Evolutionary conservation across 768 basidiomycete species (phyloP), one percentile per base, ranked within the genome.

Genomic region (Suillus luteus): DNA sequence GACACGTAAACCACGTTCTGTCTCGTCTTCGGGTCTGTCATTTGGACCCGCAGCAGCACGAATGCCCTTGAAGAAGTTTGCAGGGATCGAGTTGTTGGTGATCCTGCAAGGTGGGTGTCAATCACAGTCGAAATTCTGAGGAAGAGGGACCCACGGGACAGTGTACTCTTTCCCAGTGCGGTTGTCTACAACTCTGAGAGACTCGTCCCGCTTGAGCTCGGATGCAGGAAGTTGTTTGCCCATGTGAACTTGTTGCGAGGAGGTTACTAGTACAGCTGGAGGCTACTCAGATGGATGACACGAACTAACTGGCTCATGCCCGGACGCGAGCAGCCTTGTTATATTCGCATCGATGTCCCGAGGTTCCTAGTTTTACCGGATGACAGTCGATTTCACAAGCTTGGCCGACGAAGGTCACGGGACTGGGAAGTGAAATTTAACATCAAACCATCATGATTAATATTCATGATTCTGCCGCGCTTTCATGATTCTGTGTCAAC

Each of bases 21-120:
- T 89, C 78, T 93, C 91, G 74, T 93, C 89, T 82, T 95, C 92
- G 64, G 85, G 84, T 38, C 89, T 81, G 73, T 92, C 91, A 1
- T 83, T 84, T 35, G 81, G 74, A 43, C 81, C 81, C 40, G 76
- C 69, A 1, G 86, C 78, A 0, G 92, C 89, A 41, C 82, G 82
- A 68, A 95, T 86, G 40, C 75, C 76, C 79, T 93, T 94, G 84
- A 96, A 95, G 17, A 87, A 87, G 1, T 90, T 89, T 0, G 93
- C 93, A 27, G 85, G 78, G 33, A 96, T 82, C 41, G 89, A 85
- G 74, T 95, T 96, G 75, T 95, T 85, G 35, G 78, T 79, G 67
- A 96, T 94, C 6, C 93, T 95, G 66, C 14, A 66, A 11, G 10
- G 37, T 27, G 55, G 10, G 37, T 27, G 55, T 57, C 24, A 27